Evolutionary conservation across 768 basidiomycete species (phyloP).

Genomic region (Pleurotus tuber-regium): DNA sequence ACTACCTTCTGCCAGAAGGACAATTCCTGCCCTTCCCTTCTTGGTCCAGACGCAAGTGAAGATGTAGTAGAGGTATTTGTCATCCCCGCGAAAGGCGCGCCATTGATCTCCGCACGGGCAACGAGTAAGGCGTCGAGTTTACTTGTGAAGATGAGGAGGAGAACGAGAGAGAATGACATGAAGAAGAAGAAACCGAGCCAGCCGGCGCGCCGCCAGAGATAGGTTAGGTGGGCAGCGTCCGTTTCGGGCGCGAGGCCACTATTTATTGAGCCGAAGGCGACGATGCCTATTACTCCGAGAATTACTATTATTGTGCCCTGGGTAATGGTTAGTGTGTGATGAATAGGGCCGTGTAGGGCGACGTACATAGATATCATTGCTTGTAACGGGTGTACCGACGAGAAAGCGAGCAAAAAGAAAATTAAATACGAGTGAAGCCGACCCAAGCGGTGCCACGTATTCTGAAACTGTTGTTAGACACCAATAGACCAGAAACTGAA

Average conservation of each 20-base stretch:
- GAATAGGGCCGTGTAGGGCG: neutral
- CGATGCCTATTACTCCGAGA: slow-evolving; percentile 83
- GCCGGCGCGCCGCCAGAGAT: slow-evolving; percentile 80
- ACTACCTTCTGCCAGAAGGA: neutral
- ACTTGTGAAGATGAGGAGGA: slow-evolving; percentile 65
- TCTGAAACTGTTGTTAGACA: slow-evolving; percentile 39
- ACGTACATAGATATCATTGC: slow-evolving; percentile 77
- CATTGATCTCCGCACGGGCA: slow-evolving; percentile 66
- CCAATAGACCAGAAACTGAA: neutral
- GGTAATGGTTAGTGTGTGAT: slow-evolving; percentile 4
- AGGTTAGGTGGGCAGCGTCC: slow-evolving; percentile 70
- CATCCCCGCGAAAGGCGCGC: slow-evolving; percentile 49
- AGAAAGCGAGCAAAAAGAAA: slow-evolving; percentile 91
- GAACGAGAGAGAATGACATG: slow-evolving; percentile 66
- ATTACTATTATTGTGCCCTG: slow-evolving; percentile 84
- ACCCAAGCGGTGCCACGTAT: slow-evolving; percentile 95
- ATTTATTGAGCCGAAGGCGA: slow-evolving; percentile 83
- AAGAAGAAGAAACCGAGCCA: slow-evolving; percentile 92
- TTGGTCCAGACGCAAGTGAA: neutral
- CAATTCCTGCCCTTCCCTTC: slow-evolving; percentile 7
- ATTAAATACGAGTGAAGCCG: slow-evolving; percentile 93
- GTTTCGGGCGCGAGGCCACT: slow-evolving; percentile 75
- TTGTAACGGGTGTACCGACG: slow-evolving; percentile 82
- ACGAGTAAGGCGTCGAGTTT: slow-evolving; percentile 73
- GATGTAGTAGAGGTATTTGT: neutral